A percentile compares a stretch with the other conserved stretches of the same genome.
Conservation (phyloP, 2,329 filamentous ascomycete species). For the Fusarium marasasianum region DNA sequence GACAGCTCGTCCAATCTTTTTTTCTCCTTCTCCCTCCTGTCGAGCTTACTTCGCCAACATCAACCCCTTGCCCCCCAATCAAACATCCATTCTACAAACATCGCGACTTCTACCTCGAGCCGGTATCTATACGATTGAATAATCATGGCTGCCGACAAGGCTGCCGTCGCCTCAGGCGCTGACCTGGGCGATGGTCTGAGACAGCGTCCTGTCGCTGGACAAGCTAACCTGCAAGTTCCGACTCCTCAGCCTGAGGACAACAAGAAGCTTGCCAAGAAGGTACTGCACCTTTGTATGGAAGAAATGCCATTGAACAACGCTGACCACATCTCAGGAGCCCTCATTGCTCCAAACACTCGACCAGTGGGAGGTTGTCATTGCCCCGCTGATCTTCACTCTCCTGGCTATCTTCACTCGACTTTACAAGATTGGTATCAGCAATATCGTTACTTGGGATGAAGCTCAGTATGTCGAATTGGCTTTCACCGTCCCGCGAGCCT, state of each 20-base stretch:
- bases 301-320: slow-evolving; percentile 5
- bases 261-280: slow-evolving; percentile 68
- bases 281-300: slow-evolving; percentile 39
- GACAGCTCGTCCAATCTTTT: slow-evolving; percentile 51
- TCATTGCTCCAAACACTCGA: slow-evolving; percentile 70
- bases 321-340: slow-evolving; percentile 54
- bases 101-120: not conserved
- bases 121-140: slow-evolving; percentile 28
- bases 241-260: slow-evolving; percentile 63
- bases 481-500: not conserved
- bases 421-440: slow-evolving; percentile 74
- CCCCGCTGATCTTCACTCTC: slow-evolving; percentile 68
- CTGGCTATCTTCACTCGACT: slow-evolving; percentile 73
- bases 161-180: slow-evolving; percentile 67
- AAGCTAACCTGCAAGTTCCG: slow-evolving; percentile 48
- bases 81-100: slow-evolving; percentile 15
- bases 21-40: slow-evolving; percentile 23
- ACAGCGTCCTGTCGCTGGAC: slow-evolving; percentile 59
- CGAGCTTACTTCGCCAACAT: slow-evolving; percentile 27
- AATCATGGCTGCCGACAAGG: slow-evolving; percentile 64
- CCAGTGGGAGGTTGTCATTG: slow-evolving; percentile 70
- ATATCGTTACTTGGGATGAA: slow-evolving; percentile 75
- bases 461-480: slow-evolving; percentile 62
- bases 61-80: slow-evolving; percentile 27
- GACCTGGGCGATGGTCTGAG: slow-evolving; percentile 66